Percentiles rank a stretch among this genome's conserved stretches.
Conservation (phyloP, 345 rosid genomes). For the Abelmoschus esculentus region DNA sequence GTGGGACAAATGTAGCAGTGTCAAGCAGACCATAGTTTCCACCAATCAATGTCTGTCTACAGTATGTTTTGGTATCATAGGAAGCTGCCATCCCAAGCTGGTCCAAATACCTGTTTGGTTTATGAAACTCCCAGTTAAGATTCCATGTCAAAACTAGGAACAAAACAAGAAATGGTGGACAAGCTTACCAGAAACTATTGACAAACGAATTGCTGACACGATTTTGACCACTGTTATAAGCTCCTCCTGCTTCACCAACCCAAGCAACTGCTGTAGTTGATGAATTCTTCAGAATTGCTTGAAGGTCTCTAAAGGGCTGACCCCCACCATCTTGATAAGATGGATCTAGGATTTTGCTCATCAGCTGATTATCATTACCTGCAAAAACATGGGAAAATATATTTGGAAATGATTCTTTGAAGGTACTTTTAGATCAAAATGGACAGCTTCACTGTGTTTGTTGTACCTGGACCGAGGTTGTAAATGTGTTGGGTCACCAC, state of each 20-base stretch:
- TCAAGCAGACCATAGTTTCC: constrained; percentile 4
- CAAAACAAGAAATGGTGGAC: too few species aligned
- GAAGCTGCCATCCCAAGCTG: not conserved
- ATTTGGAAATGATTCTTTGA: not conserved
- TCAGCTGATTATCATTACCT: constrained; percentile 3
- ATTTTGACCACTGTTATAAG: not conserved
- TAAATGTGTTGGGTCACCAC: constrained; percentile 17
- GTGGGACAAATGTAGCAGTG: not conserved
- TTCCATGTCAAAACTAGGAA: not conserved
- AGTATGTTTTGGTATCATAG: constrained; percentile 2
- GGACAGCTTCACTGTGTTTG: not conserved
- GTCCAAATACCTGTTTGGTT: not conserved
- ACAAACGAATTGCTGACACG: constrained; percentile 28
- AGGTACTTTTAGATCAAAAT: not conserved
- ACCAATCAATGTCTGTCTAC: constrained; percentile 1
- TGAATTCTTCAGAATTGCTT: not conserved
- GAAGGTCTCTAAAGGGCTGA: not conserved
- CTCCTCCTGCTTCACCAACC: constrained; percentile 5
- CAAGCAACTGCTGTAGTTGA: not conserved
- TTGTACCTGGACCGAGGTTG: constrained; percentile 3
- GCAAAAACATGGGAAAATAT: not conserved
- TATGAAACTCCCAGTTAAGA: not conserved
- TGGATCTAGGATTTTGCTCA: not conserved
- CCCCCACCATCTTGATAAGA: not conserved
- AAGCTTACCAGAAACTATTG: constrained; percentile 52